phyloP scores from a whole-genome alignment of 441 rosid species.

The Arabidopsis hybrid region DNA sequence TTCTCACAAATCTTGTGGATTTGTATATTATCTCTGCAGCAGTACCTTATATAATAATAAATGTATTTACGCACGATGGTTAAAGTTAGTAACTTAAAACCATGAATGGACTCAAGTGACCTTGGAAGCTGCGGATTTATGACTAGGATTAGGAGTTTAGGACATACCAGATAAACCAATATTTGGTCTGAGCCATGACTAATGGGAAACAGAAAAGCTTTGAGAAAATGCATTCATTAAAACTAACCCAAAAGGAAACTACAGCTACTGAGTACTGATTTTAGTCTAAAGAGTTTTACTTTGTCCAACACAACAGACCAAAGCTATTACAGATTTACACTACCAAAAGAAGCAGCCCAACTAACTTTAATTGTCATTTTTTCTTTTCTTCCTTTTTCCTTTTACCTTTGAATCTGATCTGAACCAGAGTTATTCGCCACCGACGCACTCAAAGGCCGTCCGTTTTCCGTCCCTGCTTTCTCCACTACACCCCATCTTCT shows the following conservation, averaged over 20 bases:
- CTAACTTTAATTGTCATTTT: conserved; percentile 6
- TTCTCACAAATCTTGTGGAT: no score
- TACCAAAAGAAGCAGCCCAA: conserved; percentile 25
- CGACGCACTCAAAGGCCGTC: conserved; percentile 59
- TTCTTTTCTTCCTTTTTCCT: neutral
- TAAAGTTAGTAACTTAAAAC: neutral
- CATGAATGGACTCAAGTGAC: neutral
- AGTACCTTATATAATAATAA: no score
- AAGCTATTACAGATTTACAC: conserved; percentile 38
- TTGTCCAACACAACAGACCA: conserved; percentile 27
- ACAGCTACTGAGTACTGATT: conserved; percentile 20
- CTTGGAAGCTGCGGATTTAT: neutral
- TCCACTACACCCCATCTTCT: conserved; percentile 63
- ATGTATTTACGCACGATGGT: neutral
- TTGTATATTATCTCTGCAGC: no score
- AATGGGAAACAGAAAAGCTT: conserved; percentile 2
- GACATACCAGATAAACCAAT: neutral
- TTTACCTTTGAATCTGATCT: conserved; percentile 61
- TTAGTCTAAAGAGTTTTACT: conserved; percentile 13
- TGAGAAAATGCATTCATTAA: conserved; percentile 27
- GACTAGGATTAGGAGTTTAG: neutral
- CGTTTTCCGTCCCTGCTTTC: conserved; percentile 48
- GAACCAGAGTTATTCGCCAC: conserved; percentile 54
- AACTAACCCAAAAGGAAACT: conserved; percentile 10
- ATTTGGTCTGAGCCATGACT: neutral